phyloP scores from a whole-genome alignment of 495 filamentous ascomycete species.

The Aspergillus egyptiacus region DNA sequence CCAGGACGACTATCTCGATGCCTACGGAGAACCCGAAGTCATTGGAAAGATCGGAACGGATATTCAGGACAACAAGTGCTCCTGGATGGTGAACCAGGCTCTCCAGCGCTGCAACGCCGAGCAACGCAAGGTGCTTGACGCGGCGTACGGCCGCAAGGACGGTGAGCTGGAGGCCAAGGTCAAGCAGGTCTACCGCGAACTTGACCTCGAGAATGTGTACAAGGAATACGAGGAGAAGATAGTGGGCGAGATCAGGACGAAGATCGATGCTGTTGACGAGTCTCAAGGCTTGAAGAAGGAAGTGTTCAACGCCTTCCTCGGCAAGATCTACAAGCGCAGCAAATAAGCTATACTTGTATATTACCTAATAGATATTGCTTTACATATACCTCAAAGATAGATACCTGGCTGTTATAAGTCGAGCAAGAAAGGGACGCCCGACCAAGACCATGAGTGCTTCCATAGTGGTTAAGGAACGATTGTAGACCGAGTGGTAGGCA shows the following conservation, averaged over 20 bases:
- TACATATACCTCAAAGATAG: not conserved
- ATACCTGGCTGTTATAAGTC: no score
- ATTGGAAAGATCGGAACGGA: conserved; percentile 99
- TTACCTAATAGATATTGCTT: not conserved
- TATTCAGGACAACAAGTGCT: conserved; percentile 99
- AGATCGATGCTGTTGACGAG: conserved; percentile 80
- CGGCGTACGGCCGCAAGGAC: conserved; percentile 89
- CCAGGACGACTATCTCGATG: conserved; percentile 98
- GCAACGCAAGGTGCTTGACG: conserved; percentile 73
- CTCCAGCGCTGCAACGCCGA: conserved; percentile 67
- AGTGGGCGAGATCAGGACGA: conserved; percentile 63
- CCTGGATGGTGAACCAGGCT: conserved; percentile 94
- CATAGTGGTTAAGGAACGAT: no score
- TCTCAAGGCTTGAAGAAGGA: conserved; percentile 77
- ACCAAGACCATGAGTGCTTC: no score
- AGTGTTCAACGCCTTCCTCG: conserved; percentile 84
- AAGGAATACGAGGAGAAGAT: conserved; percentile 80
- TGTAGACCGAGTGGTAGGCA: no score
- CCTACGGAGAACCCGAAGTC: conserved; percentile 86
- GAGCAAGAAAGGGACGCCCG: no score
- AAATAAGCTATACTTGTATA: conserved; percentile 48
- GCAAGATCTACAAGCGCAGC: conserved; percentile 95
- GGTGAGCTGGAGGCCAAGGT: conserved; percentile 68
- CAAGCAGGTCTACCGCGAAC: conserved; percentile 80
- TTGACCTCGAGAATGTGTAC: conserved; percentile 77